Evolutionary conservation across 768 basidiomycete species (phyloP), one percentile per base, ranked within the genome.

Genomic region (Rhodotorula babjevae): DNA sequence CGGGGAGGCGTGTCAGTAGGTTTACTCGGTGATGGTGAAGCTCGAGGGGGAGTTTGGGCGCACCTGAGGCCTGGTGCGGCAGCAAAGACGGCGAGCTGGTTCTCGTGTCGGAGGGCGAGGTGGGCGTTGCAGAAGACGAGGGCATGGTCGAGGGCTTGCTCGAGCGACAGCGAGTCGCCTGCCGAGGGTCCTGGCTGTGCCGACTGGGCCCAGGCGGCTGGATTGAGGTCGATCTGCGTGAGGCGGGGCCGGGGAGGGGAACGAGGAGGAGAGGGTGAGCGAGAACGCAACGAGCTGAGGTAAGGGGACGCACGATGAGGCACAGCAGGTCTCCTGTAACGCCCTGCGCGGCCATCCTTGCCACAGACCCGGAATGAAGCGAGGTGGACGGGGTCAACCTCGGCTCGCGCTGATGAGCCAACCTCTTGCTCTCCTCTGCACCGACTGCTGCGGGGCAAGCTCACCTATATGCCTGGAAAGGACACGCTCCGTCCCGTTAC

Each of bases 91-190:
- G 93, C 91, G 52, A 99, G 84, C 9, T 90, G 87, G 79, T 99
- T 99, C 80, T 95, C 93, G 82, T 93, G 89, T 75, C 89, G 87
- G 73, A 87, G 86, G 3, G 93, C 93, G 71, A 98, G 86, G 82
- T 98, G 93, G 7, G 93, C 87, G 79, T 99, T 98, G 78, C 95
- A 84, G 78, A 97, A 95, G 44, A 90, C 89, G 68, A 97, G 86
- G 40, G 96, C 83, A 77, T 93, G 90, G 6, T 91, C 87, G 59
- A 97, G 84, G 79, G 97, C 96, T 2, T 85, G 77, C 29, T 85
- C 82, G 57, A 97, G 85, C 3, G 88, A 80, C 21, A 97, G 82
- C 0, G 87, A 84, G 76, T 85, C 68, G 53, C 42, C 61, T 4
- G 58, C 31, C 0, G 31, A 33, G 1, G 64, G 18, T 0, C 29